Evolutionary conservation across 225 moss, liverwort and hornwort species (phyloP), one percentile per base, ranked within the genome.

Genomic region (Pleurozium schreberi): DNA sequence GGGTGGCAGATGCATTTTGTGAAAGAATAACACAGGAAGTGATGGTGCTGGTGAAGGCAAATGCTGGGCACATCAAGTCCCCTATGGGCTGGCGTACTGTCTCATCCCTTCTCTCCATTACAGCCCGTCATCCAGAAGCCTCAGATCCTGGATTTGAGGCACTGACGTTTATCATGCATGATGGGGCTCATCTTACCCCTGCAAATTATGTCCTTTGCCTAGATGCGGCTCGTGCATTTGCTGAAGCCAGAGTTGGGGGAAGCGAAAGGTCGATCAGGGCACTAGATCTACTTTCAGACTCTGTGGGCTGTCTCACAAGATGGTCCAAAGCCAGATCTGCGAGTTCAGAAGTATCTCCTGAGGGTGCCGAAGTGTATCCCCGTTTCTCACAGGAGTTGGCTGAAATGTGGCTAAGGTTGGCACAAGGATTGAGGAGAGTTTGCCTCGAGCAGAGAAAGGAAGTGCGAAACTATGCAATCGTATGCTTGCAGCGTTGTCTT

Each of bases 71-170:
- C 89, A 99, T 97, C 67, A 97, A 94, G 90, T 99, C 99, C 89
- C 95, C 97, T 33, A 96, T 97, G 96, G 99, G 99, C 66, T 99
- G 99, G 99, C 95, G 96, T 43, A 99, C 99, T 78, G 96, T 99
- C n/a, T 95, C 96, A 55, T 95, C 99, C 81, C 93, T 99, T 68
- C 93, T 99, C 87, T 95, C 99, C 52, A 97, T 96, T 82, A 99
- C 99, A 71, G 99, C 97, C 71, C 95, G 99, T 82, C 96, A 99
- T 90, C 96, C 96, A 55, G 99, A 97, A 90, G 99, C 99, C 67
- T 99, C 97, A 70, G 97, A 95, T 82, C 96, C 99, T 90, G 99
- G 99, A 84, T 99, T 99, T 92, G 97, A 99, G 89, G 97, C 99
- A n/a, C 96, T 99, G 42, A 93, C 94, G 58, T 99, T 97, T 85